Percentiles rank a stretch among this genome's conserved stretches.
These are phyloP conservation scores for Ustilago hordei DNA, from an alignment of 1,284 basidiomycete species.

Conservation along the genomic window DNA sequence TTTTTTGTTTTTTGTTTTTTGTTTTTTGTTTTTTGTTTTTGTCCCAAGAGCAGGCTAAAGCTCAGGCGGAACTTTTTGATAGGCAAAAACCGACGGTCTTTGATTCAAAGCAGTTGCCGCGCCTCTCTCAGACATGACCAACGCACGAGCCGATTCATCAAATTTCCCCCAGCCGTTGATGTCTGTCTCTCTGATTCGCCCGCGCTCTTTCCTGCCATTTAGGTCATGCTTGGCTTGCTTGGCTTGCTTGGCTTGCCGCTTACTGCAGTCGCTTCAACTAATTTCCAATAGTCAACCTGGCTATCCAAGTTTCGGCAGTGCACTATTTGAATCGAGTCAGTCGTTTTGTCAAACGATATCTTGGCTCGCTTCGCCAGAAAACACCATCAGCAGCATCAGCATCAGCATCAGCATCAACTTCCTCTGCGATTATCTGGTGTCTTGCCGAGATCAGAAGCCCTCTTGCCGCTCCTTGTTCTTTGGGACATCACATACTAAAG, in stretches of 20 bases:
- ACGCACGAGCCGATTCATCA: slow-evolving; percentile 10
- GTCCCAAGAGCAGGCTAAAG: background rate
- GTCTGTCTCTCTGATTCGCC: background rate
- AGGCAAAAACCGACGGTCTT: slow-evolving; percentile 43
- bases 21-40: background rate
- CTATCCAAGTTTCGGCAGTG: background rate
- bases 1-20: no score
- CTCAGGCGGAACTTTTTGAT: slow-evolving; percentile 13
- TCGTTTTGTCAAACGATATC: slow-evolving; percentile 6
- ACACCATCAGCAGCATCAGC: background rate
- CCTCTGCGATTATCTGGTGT: background rate
- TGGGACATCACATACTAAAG: background rate
- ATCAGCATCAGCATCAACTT: background rate
- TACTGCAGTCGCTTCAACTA: background rate
- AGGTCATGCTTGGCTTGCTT: slow-evolving; percentile 2
- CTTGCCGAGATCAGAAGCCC: slow-evolving; percentile 9
- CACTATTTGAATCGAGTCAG: slow-evolving; percentile 14
- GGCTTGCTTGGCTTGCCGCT: background rate
- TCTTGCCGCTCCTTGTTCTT: slow-evolving; percentile 1
- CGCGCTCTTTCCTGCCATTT: background rate
- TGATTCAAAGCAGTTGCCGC: slow-evolving; percentile 2
- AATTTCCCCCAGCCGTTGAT: slow-evolving; percentile 8
- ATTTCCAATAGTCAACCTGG: background rate
- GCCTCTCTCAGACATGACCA: background rate
- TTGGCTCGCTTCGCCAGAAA: background rate